phyloP scores from a whole-genome alignment of 2,329 filamentous ascomycete species.

The Apiospora hydei region DNA sequence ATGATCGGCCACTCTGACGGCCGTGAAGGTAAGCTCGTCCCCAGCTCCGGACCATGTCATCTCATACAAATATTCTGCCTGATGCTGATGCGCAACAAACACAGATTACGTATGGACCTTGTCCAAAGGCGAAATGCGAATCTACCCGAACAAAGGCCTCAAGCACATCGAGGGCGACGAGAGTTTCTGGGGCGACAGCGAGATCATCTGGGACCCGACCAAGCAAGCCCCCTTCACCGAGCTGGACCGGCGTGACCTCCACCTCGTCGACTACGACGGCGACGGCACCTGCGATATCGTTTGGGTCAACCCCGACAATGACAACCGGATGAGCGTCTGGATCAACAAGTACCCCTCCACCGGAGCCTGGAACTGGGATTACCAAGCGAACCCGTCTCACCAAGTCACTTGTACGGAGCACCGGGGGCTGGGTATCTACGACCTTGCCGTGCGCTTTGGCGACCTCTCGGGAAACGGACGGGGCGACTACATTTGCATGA shows the following conservation, averaged over 20 bases:
- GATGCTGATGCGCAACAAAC: neutral
- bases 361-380: constrained; percentile 25
- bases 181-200: neutral
- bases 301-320: constrained; percentile 37
- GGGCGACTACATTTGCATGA: constrained; percentile 44
- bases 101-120: constrained; percentile 38
- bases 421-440: constrained; percentile 36
- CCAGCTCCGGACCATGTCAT: too few relatives aligned
- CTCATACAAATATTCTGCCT: too few relatives aligned
- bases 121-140: constrained; percentile 28
- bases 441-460: constrained; percentile 41
- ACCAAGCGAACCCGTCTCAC: constrained; percentile 20
- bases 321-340: constrained; percentile 35
- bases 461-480: constrained; percentile 41
- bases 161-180: neutral
- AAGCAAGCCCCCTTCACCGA: neutral
- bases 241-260: constrained; percentile 39
- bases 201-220: too few relatives aligned
- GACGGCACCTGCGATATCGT: constrained; percentile 46
- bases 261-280: constrained; percentile 47
- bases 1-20: constrained; percentile 39
- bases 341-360: constrained; percentile 34
- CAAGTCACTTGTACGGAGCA: constrained; percentile 33
- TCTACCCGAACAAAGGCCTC: constrained; percentile 28
- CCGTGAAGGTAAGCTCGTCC: neutral